Conservation (phyloP, 2,329 filamentous ascomycete species). For the Exophiala mesophila region DNA sequence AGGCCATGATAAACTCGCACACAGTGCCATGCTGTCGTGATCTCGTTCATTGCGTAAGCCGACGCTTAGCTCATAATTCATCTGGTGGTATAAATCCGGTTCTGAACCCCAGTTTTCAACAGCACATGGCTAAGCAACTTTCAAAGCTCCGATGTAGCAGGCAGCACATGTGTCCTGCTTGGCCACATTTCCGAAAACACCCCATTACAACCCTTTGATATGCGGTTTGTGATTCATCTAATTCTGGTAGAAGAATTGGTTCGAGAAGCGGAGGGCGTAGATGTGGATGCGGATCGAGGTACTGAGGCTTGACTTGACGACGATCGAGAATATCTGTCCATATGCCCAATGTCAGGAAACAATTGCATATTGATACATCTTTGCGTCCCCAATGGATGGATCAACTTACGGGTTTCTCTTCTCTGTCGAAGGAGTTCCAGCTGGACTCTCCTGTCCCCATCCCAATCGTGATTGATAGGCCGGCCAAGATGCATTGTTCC, state of each 20-base stretch:
- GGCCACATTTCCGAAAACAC: too few relatives aligned
- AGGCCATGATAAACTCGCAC: too few relatives aligned
- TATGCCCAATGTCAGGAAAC: neutral
- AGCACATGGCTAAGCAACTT: too few relatives aligned
- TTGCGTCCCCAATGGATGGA: neutral
- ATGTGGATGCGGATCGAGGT: neutral
- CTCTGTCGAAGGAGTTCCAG: slow-evolving; percentile 10
- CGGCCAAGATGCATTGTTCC: slow-evolving; percentile 45
- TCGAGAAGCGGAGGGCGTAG: neutral
- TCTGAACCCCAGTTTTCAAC: too few relatives aligned
- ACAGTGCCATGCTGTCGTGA: too few relatives aligned
- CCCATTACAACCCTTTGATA: too few relatives aligned
- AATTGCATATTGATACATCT: too few relatives aligned
- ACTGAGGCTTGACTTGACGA: slow-evolving; percentile 3
- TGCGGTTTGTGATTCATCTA: neutral
- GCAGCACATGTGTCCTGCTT: too few relatives aligned
- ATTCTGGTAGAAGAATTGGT: neutral
- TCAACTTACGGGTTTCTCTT: slow-evolving; percentile 23
- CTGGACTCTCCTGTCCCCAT: slow-evolving; percentile 23
- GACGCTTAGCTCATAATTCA: too few relatives aligned
- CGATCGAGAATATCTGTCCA: slow-evolving; percentile 9
- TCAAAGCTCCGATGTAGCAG: too few relatives aligned
- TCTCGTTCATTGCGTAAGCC: too few relatives aligned
- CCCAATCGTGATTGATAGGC: slow-evolving; percentile 43
- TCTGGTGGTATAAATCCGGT: too few relatives aligned